A percentile compares a stretch with the other conserved stretches of the same genome.
Conservation (phyloP, 768 basidiomycete species). For the Lactarius hatsudake region DNA sequence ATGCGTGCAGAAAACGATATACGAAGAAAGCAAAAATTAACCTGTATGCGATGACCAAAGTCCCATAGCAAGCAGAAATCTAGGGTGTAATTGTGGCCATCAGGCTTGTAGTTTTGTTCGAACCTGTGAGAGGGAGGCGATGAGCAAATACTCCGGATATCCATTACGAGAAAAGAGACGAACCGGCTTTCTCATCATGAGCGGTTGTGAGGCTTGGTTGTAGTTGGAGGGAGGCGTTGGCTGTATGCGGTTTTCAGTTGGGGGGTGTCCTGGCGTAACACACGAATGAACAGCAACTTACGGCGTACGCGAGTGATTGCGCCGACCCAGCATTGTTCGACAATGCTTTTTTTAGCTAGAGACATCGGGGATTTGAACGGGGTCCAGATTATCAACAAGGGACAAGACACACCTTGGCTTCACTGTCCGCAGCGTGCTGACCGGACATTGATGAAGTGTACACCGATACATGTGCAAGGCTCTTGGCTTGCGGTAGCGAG, state of each 20-base stretch:
- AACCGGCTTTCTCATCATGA: slow-evolving; percentile 39
- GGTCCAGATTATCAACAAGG: background rate
- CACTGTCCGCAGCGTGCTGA: slow-evolving; percentile 64
- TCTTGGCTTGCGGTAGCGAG: slow-evolving; percentile 68
- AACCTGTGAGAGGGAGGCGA: slow-evolving; percentile 10
- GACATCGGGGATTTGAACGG: slow-evolving; percentile 26
- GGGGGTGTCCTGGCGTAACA: slow-evolving; percentile 5
- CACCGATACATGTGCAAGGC: slow-evolving; percentile 59
- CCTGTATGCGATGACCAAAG: slow-evolving; percentile 20
- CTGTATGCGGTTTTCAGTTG: slow-evolving; percentile 21
- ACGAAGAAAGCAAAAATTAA: slow-evolving; percentile 20
- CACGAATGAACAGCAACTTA: slow-evolving; percentile 16
- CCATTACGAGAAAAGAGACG: slow-evolving; percentile 6
- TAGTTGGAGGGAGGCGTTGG: slow-evolving; percentile 27
- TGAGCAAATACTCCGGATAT: background rate
- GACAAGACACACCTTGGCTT: slow-evolving; percentile 60
- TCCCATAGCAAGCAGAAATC: slow-evolving; percentile 25
- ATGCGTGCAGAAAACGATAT: slow-evolving; percentile 26
- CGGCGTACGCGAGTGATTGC: slow-evolving; percentile 36
- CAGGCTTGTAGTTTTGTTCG: slow-evolving; percentile 31
- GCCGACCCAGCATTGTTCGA: slow-evolving; percentile 38
- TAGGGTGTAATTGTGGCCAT: slow-evolving; percentile 15
- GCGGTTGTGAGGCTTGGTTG: slow-evolving; percentile 30
- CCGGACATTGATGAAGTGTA: slow-evolving; percentile 66
- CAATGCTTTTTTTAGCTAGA: slow-evolving; percentile 61